Evolutionary conservation across 768 basidiomycete genomes (phyloP), one percentile per base, ranked within the genome.

Genomic region (Tricholomella constricta): DNA sequence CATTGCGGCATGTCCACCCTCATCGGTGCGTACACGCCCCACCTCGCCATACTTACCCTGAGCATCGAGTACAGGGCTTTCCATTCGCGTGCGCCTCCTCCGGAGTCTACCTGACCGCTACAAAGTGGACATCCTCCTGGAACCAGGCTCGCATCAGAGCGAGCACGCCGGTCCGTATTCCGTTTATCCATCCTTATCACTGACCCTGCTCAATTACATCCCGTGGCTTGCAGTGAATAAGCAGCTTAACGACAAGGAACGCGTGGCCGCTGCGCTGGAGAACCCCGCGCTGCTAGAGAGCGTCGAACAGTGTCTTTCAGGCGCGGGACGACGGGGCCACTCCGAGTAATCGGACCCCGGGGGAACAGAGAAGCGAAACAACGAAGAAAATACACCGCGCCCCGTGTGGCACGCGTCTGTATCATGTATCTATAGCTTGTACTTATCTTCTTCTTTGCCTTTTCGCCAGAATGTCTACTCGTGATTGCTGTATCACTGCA

Each of bases 201-300:
- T 20, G 17, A 15, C n/a, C 14, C 27, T 37, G 17, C 36, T 51
- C 29, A 6, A 3, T 43, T 7, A 2, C 4, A 22, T 48, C 55
- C 11, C 46, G 34, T 6, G 11, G 6, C 22, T 15, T 36, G 0
- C 58, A 96, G 97, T 99, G 10, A 99, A 98, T 72, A 98, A 98
- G 68, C 97, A 99, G 64, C 78, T 99, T 29, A 99, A 99, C 63
- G 97, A 99, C 74, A 99, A 99, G 71, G 97, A 99, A 71, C 81
- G 97, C 35, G 97, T 98, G 2, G 94, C 94, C 22, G 97, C 97
- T 10, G 97, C 97, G 1, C 78, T 98, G 43, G 97, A 99, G 70
- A 98, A 98, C 70, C 80, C 84, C 2, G 81, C 88, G 25, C 79
- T 99, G 4, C 67, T 98, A 1, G 88, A 89, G 49, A 91, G 92